phyloP scores from a whole-genome alignment of 2,329 filamentous ascomycete genomes.

The Pseudogymnoascus sp. region DNA sequence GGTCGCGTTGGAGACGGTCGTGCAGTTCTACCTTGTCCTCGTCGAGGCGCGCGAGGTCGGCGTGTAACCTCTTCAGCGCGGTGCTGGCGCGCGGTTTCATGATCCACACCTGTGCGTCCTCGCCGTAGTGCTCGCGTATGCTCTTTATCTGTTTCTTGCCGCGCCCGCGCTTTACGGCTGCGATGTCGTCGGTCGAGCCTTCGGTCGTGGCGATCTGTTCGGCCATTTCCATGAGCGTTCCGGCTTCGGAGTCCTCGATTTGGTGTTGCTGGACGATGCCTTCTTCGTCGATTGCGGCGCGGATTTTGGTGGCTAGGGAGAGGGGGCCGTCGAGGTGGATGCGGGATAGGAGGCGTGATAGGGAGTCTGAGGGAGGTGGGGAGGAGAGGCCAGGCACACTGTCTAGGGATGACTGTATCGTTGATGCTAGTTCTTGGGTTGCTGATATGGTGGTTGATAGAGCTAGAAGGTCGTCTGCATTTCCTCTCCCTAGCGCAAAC shows the following conservation, averaged over 20 bases:
- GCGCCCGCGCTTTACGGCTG: constrained; percentile 34
- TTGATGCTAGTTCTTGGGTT: constrained; percentile 55
- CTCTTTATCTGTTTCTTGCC: constrained; percentile 39
- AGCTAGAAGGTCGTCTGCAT: constrained; percentile 80
- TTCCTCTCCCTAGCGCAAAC: constrained; percentile 85
- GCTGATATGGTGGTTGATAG: constrained; percentile 74
- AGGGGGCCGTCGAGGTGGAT: constrained; percentile 61
- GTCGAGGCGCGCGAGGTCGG: constrained; percentile 52
- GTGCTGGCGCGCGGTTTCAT: constrained; percentile 63
- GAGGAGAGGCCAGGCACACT: not conserved
- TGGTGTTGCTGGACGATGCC: constrained; percentile 75
- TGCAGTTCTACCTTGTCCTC: constrained; percentile 54
- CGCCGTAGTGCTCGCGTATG: constrained; percentile 49
- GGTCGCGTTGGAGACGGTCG: constrained; percentile 50
- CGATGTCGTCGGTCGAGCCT: constrained; percentile 49
- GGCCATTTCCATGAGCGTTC: constrained; percentile 64
- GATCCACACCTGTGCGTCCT: constrained; percentile 54
- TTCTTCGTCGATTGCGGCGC: constrained; percentile 82
- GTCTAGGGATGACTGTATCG: constrained; percentile 32
- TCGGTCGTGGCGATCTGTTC: constrained; percentile 63
- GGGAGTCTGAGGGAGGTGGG: constrained; percentile 27
- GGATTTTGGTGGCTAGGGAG: constrained; percentile 63
- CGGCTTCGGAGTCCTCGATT: constrained; percentile 63
- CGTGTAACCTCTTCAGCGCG: constrained; percentile 59
- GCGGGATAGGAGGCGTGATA: constrained; percentile 43